phyloP scores from a whole-genome alignment of 2,329 filamentous ascomycete genomes.

The Cryphonectria japonica region DNA sequence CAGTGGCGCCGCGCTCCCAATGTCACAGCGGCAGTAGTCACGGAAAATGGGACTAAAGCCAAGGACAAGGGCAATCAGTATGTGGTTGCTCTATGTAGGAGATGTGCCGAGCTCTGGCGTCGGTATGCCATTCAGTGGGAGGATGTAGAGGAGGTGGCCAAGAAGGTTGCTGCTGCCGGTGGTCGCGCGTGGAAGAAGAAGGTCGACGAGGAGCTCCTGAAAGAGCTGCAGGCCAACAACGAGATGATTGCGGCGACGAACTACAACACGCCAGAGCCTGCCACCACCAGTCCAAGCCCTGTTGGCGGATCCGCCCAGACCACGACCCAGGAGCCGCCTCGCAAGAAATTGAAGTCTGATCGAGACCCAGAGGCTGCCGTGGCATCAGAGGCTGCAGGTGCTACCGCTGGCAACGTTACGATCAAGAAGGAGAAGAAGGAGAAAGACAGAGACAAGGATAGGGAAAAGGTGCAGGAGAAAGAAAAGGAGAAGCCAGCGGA shows the following conservation, averaged over 20 bases:
- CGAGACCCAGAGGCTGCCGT: conserved; percentile 50
- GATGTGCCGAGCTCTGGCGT: conserved; percentile 92
- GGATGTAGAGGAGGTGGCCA: conserved; percentile 86
- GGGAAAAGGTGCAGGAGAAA: conserved; percentile 55
- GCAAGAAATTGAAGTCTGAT: conserved; percentile 66
- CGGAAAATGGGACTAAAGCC: conserved; percentile 65
- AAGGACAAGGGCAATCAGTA: conserved; percentile 79
- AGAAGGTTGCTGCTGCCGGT: conserved; percentile 80
- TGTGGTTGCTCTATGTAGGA: conserved; percentile 82
- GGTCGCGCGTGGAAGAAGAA: conserved; percentile 85
- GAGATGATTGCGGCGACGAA: conserved; percentile 57
- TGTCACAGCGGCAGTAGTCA: conserved; percentile 70
- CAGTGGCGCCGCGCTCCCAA: conserved; percentile 92
- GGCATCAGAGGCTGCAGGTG: conserved; percentile 50
- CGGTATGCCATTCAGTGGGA: conserved; percentile 97
- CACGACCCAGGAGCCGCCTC: conserved; percentile 55
- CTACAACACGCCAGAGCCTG: conserved; percentile 42
- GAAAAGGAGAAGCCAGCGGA: conserved; percentile 57
- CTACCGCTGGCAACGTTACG: conserved; percentile 26
- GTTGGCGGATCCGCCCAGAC: conserved; percentile 37
- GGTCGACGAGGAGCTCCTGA: conserved; percentile 87
- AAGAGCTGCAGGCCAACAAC: conserved; percentile 69
- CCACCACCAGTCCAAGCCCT: conserved; percentile 28
- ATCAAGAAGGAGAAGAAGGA: conserved; percentile 51
- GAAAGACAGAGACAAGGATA: conserved; percentile 55